Evolutionary conservation across 768 basidiomycete genomes (phyloP), one percentile per base, ranked within the genome.

Genomic region (Podaxis rugospora): DNA sequence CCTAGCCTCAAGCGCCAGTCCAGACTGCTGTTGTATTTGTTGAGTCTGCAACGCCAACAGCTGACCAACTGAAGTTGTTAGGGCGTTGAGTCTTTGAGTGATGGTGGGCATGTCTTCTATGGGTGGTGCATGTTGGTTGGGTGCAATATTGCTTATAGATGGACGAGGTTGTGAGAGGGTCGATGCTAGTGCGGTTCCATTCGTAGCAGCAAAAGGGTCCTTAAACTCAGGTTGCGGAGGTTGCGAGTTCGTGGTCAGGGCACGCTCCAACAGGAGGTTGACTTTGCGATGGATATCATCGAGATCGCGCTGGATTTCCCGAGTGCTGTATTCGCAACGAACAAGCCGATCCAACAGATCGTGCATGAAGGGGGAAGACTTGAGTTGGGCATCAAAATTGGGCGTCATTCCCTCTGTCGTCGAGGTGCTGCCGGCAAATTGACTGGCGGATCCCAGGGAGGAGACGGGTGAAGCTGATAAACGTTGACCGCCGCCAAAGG

Each of bases 11-110:
- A 74, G 77, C 27, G 74, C 59, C 40, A 71, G 77, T 32, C 77
- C 67, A 52, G 74, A 72, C 21, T 68, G 67, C 62, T 88, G 88
- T 25, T 88, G 88, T 23, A 87, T 74, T 64, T 84, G 83, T 65
- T 92, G 90, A 1, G 90, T 92, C 70, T 92, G 90, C 46, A 92
- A 71, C 2, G 89, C 88, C 7, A 94, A 82, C 25, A 95, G 80
- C 70, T 93, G 92, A 23, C 92, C 89, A 55, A 95, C 92, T 6
- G 93, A 93, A 2, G 89, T 86, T 16, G 91, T 90, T 66, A 95
- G 75, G 9, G 87, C 87, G 69, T 86, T 89, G 57, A 95, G 77
- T 42, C 90, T 84, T 66, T 90, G 89, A 9, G 89, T 88, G 46
- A 93, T 90, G 54, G 86, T 82, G 9, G 82, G 77, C 60, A 92